Percentiles rank a stretch among this genome's conserved stretches.
Conservation (phyloP, 306 rosid species). For the Cicer bijugum region DNA sequence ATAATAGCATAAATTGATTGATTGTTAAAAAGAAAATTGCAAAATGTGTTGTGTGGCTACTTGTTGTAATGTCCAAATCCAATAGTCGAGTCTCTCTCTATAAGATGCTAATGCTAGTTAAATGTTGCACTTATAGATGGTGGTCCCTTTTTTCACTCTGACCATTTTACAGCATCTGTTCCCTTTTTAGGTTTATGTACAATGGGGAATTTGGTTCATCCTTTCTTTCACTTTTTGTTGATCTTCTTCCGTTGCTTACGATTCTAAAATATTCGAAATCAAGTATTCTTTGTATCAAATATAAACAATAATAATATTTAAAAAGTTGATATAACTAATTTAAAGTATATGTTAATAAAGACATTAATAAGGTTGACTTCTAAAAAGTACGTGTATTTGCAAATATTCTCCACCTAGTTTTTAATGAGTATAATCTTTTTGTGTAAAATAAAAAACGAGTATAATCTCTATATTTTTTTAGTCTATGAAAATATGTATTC, state of each 20-base stretch:
- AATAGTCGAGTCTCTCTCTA: slow-evolving; percentile 14
- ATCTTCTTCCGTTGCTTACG: slow-evolving; percentile 39
- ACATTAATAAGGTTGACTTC: slow-evolving; percentile 47
- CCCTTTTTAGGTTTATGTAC: slow-evolving; percentile 27
- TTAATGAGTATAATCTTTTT: not conserved
- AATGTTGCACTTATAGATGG: not conserved
- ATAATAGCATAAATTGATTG: too few relatives aligned
- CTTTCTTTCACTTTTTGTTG: slow-evolving; percentile 29
- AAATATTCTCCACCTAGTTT: not conserved
- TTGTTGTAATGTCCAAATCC: slow-evolving; percentile 31
- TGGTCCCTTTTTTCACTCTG: slow-evolving; percentile 48
- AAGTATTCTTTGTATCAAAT: not conserved
- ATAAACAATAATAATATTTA: too few relatives aligned
- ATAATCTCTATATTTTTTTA: too few relatives aligned
- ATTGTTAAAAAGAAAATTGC: too few relatives aligned
- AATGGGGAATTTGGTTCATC: slow-evolving; percentile 56
- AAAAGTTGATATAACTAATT: too few relatives aligned
- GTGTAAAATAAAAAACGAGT: too few relatives aligned
- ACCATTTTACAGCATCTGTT: slow-evolving; percentile 12
- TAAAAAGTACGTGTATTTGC: slow-evolving; percentile 19
- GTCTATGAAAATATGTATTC: too few relatives aligned
- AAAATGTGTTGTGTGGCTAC: slow-evolving; percentile 46
- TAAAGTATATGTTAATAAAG: slow-evolving; percentile 40
- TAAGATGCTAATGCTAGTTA: not conserved
- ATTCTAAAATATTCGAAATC: slow-evolving; percentile 39